Percentiles rank a stretch among this genome's conserved stretches.
These are phyloP conservation scores for Salix udensis DNA, from an alignment of 345 rosid species.

Conservation along the genomic window DNA sequence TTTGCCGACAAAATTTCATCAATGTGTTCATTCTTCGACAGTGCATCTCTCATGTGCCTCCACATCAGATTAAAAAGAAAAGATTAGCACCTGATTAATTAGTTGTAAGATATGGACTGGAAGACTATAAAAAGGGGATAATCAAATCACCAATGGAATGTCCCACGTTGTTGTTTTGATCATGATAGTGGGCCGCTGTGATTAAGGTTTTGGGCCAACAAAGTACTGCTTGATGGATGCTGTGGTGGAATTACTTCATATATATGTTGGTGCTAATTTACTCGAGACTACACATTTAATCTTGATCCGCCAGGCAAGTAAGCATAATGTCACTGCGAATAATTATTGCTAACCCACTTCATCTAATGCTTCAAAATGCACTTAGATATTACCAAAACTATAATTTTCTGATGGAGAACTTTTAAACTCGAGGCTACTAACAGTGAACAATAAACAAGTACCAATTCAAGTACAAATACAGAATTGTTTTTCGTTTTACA, in stretches of 20 bases:
- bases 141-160: background rate
- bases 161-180: constrained; percentile 2
- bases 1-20: background rate
- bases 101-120: background rate
- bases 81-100: background rate
- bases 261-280: background rate
- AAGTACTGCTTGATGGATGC: background rate
- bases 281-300: background rate
- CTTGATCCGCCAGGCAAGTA: background rate
- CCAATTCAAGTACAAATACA: background rate
- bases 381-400: background rate
- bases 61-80: background rate
- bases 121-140: background rate
- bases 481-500: background rate
- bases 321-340: background rate
- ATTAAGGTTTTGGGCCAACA: background rate
- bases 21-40: background rate
- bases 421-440: background rate
- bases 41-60: background rate
- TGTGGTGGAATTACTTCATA: background rate
- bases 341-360: background rate
- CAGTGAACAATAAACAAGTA: background rate
- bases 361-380: background rate
- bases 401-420: background rate
- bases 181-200: background rate